phyloP scores from a whole-genome alignment of 1,139 yeast genomes.

The Kodamaea suecica region DNA sequence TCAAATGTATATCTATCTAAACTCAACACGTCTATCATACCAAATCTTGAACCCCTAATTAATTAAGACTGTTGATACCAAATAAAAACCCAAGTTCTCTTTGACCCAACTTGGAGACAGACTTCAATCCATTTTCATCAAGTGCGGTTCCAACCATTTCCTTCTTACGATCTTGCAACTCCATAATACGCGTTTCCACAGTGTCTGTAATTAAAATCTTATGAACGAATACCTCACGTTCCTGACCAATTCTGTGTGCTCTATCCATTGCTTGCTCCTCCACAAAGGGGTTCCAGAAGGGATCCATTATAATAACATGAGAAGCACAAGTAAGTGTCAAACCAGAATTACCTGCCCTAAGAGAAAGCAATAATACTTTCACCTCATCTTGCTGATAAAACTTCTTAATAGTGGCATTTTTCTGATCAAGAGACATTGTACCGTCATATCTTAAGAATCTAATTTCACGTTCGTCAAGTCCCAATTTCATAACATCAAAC shows the following conservation, averaged over 20 bases:
- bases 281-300: constrained; percentile 95
- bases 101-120: constrained; percentile 62
- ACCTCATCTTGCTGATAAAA: constrained; percentile 56
- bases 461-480: constrained; percentile 47
- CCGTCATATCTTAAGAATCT: constrained; percentile 74
- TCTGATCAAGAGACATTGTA: constrained; percentile 62
- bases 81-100: constrained; percentile 76
- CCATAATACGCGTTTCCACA: constrained; percentile 83
- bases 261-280: constrained; percentile 97
- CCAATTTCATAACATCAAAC: constrained; percentile 65
- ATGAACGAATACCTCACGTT: constrained; percentile 68
- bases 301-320: constrained; percentile 86
- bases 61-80: constrained; percentile 49
- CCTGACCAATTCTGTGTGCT: constrained; percentile 91
- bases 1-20: no score
- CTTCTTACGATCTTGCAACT: constrained; percentile 69
- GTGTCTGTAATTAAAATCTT: constrained; percentile 63
- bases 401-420: constrained; percentile 58
- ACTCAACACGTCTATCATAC: not conserved
- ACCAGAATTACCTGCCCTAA: constrained; percentile 93
- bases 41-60: not conserved
- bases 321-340: constrained; percentile 90
- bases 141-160: constrained; percentile 73
- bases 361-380: constrained; percentile 63
- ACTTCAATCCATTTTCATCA: constrained; percentile 70